phyloP scores from a whole-genome alignment of 192 early-diverging fungal species.

The Oehlia diaphana region DNA sequence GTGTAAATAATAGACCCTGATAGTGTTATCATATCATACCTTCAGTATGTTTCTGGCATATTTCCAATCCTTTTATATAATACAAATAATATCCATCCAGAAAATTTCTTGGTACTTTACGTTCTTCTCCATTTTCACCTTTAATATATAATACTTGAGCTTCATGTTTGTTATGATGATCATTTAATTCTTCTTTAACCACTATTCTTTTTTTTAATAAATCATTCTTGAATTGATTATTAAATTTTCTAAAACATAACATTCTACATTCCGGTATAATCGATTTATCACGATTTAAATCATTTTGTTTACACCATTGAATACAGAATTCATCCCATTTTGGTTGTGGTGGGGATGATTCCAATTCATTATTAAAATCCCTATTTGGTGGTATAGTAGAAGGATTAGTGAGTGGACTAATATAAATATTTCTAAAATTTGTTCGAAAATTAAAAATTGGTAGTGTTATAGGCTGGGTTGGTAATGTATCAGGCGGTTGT shows the following conservation, averaged over 20 bases:
- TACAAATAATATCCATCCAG: constrained; percentile 38
- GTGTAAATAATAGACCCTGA: background rate
- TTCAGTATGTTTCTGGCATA: constrained; percentile 33
- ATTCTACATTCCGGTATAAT: constrained; percentile 36
- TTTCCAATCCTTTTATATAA: constrained; percentile 25
- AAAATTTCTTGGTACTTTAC: constrained; percentile 29
- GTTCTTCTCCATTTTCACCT: background rate
- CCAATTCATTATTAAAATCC: background rate
- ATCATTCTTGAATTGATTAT: background rate
- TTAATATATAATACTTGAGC: background rate
- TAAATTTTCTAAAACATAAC: constrained; percentile 38
- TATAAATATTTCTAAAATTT: constrained; percentile 3
- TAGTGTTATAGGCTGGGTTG: background rate
- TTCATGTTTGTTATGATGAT: background rate
- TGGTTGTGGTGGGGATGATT: background rate
- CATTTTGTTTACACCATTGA: constrained; percentile 27
- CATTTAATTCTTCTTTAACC: background rate
- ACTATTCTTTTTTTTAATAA: background rate
- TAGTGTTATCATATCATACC: constrained; percentile 15
- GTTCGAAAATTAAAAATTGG: constrained; percentile 6
- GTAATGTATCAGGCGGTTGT: background rate
- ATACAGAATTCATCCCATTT: constrained; percentile 39
- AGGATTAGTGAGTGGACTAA: background rate
- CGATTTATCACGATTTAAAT: constrained; percentile 9
- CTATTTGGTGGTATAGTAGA: background rate